A percentile compares a stretch with the other conserved stretches of the same genome.
phyloP scores from a whole-genome alignment of 139 green algal species.

The Volvox reticuliferus region DNA sequence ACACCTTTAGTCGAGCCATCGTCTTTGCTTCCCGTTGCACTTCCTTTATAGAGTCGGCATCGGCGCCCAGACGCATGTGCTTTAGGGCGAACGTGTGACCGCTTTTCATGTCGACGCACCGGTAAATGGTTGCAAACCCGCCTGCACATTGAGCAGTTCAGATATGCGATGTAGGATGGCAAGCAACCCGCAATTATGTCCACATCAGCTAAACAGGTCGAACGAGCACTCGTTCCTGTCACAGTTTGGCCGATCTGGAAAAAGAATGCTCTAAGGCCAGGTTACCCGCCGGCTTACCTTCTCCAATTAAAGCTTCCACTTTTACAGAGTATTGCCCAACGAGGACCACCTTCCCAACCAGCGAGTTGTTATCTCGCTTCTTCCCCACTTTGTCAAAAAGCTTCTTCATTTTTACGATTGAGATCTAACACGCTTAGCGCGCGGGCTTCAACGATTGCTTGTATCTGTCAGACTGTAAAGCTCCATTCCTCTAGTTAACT shows the following conservation, averaged over 20 bases:
- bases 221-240: too few relatives aligned
- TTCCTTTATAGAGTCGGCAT: conserved; percentile 65
- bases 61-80: conserved; percentile 77
- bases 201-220: too few relatives aligned
- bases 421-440: background rate
- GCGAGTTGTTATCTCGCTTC: conserved; percentile 10
- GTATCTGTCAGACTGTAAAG: too few relatives aligned
- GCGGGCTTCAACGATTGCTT: too few relatives aligned
- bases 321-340: conserved; percentile 54
- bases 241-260: background rate
- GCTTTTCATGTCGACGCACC: conserved; percentile 62
- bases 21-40: conserved; percentile 56
- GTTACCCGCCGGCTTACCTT: conserved; percentile 55
- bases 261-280: background rate
- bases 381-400: conserved; percentile 36
- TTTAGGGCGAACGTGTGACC: conserved; percentile 79
- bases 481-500: too few relatives aligned
- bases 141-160: background rate
- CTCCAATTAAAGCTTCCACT: conserved; percentile 68
- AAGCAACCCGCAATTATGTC: too few relatives aligned
- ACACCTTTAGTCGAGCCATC: conserved; percentile 44
- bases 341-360: conserved; percentile 62
- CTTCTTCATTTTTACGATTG: conserved; percentile 36
- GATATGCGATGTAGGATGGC: too few relatives aligned
- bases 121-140: conserved; percentile 80